Evolutionary conservation across 2,329 filamentous ascomycete species (phyloP).

Genomic region (Hyphodiscus sp.): DNA sequence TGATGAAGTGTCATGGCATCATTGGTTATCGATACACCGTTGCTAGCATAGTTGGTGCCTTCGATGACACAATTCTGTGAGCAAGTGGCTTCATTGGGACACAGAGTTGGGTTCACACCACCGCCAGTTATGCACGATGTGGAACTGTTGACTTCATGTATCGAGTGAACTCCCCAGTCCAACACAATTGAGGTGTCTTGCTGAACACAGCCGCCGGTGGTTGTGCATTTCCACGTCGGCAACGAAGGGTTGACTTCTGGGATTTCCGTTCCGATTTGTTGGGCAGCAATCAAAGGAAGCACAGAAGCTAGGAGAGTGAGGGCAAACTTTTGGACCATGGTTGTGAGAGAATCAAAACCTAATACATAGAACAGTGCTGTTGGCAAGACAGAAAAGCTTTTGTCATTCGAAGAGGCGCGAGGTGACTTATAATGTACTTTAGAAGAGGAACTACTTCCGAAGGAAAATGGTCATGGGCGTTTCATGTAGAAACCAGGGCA

Average conservation of each 20-base stretch:
- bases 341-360: too few species aligned
- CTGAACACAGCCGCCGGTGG: slow-evolving; percentile 40
- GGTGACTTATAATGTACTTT: too few species aligned
- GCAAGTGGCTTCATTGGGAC: slow-evolving; percentile 44
- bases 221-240: slow-evolving; percentile 46
- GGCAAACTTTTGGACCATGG: too few species aligned
- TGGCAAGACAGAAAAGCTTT: too few species aligned
- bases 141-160: slow-evolving; percentile 36
- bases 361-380: too few species aligned
- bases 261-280: slow-evolving; percentile 35
- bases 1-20: slow-evolving; percentile 32
- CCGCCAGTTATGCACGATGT: slow-evolving; percentile 29
- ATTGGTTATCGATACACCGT: slow-evolving; percentile 36
- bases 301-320: neutral
- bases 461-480: too few species aligned
- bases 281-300: slow-evolving; percentile 21
- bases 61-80: slow-evolving; percentile 49
- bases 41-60: slow-evolving; percentile 40
- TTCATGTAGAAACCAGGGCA: too few species aligned
- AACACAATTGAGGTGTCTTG: slow-evolving; percentile 44
- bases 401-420: too few species aligned
- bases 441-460: too few species aligned
- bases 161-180: slow-evolving; percentile 40
- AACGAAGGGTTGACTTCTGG: slow-evolving; percentile 45
- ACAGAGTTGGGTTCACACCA: slow-evolving; percentile 37